Evolutionary conservation across 306 rosid species (phyloP).

Genomic region (Trifolium repens): DNA sequence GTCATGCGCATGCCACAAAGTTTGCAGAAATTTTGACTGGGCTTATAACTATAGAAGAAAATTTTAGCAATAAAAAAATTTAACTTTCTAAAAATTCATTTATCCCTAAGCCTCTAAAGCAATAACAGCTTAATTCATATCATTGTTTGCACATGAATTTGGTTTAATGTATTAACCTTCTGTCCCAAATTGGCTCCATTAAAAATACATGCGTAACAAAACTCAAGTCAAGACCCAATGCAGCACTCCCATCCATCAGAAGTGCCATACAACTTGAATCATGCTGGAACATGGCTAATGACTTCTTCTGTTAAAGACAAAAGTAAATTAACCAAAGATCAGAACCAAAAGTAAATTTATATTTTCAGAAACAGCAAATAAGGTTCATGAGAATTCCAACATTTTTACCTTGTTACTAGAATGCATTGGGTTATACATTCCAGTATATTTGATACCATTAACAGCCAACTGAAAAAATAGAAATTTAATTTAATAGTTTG

Average conservation of each 20-base stretch:
- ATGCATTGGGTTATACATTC: slow-evolving; percentile 98
- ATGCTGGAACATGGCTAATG: slow-evolving; percentile 78
- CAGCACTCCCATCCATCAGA: slow-evolving; percentile 99
- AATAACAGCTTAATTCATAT: neutral
- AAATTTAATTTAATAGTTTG: slow-evolving; percentile 37
- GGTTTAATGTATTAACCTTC: slow-evolving; percentile 63
- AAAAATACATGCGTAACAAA: slow-evolving; percentile 85
- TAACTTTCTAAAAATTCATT: slow-evolving; percentile 12
- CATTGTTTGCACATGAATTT: slow-evolving; percentile 26
- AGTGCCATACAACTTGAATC: slow-evolving; percentile 85
- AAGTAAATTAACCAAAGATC: slow-evolving; percentile 40
- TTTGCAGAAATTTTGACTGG: neutral
- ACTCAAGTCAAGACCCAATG: slow-evolving; percentile 96
- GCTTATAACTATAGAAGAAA: neutral
- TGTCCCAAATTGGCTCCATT: slow-evolving; percentile 99
- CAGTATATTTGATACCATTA: slow-evolving; percentile 81
- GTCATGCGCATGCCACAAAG: neutral
- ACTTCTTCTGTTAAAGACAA: slow-evolving; percentile 74
- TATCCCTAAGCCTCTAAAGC: slow-evolving; percentile 7
- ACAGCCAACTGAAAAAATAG: slow-evolving; percentile 66
- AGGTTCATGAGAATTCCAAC: slow-evolving; percentile 33
- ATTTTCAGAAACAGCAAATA: slow-evolving; percentile 23
- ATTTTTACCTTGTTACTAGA: slow-evolving; percentile 72
- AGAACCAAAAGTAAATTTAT: slow-evolving; percentile 33
- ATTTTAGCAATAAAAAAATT: neutral